Evolutionary conservation across 2,329 filamentous ascomycete genomes (phyloP), one percentile per base, ranked within the genome.

Genomic region (Xylaria sp.): DNA sequence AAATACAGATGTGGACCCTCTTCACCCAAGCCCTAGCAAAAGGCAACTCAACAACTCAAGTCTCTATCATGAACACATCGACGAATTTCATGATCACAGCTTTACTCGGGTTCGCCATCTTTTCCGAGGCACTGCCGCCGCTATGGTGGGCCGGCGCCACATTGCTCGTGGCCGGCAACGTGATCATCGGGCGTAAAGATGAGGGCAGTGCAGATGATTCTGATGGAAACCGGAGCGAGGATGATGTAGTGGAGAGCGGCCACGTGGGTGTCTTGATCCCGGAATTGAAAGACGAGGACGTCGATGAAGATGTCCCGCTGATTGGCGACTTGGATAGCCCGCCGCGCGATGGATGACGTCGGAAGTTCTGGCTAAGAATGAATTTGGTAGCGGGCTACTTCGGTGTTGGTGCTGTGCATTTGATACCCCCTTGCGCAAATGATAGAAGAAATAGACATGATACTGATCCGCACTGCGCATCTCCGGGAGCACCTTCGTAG

Each of bases 61-160:
- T 94, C 57, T 91, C 89, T 72, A 91, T 95, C 77, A 89, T 95
- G 78, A 95, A 95, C 79, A 94, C 92, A 2, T 93, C 91, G 15
- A 86, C 91, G 65, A 95, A 95, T 81, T 95, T 95, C 78, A 86
- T 95, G 80, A 80, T 93, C 68, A 94, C 92, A 0, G 92, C 92
- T 8, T 71, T 94, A 7, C 82, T 94, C 23, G 91, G 92, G 30
- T 83, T 87, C 58, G 78, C 87, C 66, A 88, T 95, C 72, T 95
- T 95, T 78, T 84, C 87, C 25, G 92, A 95, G 80, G 80, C 83
- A 1, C 81, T 95, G 32, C 91, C 92, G 0, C 88, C 87, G 10
- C 80, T 93, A 46, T 95, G 92, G 92, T 94, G 91, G 89, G 80
- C 89, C 5, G 92, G 92, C 13, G 92, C 92, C 0, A 82, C 86